These are phyloP conservation scores for Trametes elegans DNA, from an alignment of 768 basidiomycete species.

Conservation along the genomic window DNA sequence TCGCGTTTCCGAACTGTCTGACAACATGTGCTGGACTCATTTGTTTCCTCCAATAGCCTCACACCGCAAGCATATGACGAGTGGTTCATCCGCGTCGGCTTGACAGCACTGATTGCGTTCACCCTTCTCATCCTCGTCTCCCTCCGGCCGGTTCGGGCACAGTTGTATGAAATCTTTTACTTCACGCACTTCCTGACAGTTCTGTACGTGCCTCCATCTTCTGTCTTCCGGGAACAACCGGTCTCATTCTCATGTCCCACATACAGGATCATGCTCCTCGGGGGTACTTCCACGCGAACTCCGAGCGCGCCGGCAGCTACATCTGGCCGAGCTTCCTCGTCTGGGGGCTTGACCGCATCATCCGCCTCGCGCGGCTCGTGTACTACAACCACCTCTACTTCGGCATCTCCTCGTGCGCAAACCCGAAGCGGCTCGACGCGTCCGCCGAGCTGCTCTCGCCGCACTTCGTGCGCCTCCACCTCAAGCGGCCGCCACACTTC, in stretches of 20 bases:
- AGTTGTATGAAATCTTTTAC: conserved; percentile 53
- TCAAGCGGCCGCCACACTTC: conserved; percentile 46
- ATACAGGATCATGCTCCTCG: conserved; percentile 32
- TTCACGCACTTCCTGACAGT: conserved; percentile 44
- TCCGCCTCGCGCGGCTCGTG: conserved; percentile 46
- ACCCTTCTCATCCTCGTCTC: conserved; percentile 46
- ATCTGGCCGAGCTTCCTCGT: conserved; percentile 52
- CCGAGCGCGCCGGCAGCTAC: conserved; percentile 30
- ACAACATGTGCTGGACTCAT: background rate
- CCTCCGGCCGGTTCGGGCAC: conserved; percentile 45
- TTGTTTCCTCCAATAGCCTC: background rate
- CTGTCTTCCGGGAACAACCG: background rate
- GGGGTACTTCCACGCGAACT: conserved; percentile 32
- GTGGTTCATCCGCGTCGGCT: conserved; percentile 32
- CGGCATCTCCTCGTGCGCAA: conserved; percentile 24
- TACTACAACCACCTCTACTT: conserved; percentile 44
- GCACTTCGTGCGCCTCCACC: conserved; percentile 45
- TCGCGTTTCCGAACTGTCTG: background rate
- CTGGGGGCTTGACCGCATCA: conserved; percentile 54
- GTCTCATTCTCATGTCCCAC: background rate
- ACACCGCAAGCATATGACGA: conserved; percentile 1
- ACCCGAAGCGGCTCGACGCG: conserved; percentile 33
- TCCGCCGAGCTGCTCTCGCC: conserved; percentile 43
- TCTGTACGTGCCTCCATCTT: conserved; percentile 31
- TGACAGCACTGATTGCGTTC: conserved; percentile 39